Evolutionary conservation across 352 stramenopile species (phyloP), one percentile per base, ranked within the genome.

Genomic region (Globisporangium echinulatum): DNA sequence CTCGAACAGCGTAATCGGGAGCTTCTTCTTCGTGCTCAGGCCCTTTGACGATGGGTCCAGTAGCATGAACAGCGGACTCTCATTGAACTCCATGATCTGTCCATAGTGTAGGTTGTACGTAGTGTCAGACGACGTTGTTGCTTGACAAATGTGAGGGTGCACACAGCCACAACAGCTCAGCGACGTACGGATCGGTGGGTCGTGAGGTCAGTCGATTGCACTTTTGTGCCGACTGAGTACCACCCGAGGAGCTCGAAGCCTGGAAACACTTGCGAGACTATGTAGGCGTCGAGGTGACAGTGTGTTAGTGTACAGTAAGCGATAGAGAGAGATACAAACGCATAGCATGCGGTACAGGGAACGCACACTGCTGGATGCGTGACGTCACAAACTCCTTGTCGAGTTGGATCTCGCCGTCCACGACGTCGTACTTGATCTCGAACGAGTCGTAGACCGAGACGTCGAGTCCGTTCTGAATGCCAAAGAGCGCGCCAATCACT

Each of bases 401-500:
- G 52, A 96, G 83, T 63, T 86, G 70, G 38, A 92, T 75, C 36
- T 77, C 75, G 53, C 70, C 61, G 48, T 69, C 67, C 49, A 68
- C 61, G 4, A 83, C 54, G 33, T 94, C 78, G 56, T 87, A 88
- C 42, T 83, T 84, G 62, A 96, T 83, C 77, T 96, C 88, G 59
- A 96, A 96, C 58, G 86, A 94, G 70, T 96, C 87, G 57, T 79
- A 89, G 7, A 96, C 80, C 11, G 85, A 71, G 25, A 94, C 85
- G 15, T 92, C 71, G 33, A 94, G 68, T 0, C 82, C 83, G 57
- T 87, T 86, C 64, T 96, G 90, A 62, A 91, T 82, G 14, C 95
- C 95, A 72, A 98, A 98, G 25, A 98, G 75, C 38, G 96, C 77
- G 64, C 95, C 95, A 68, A 80, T 94, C 68, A 87, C 75, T 55